Conservation (phyloP, 208 protist genomes). For the Leishmania turanica region DNA sequence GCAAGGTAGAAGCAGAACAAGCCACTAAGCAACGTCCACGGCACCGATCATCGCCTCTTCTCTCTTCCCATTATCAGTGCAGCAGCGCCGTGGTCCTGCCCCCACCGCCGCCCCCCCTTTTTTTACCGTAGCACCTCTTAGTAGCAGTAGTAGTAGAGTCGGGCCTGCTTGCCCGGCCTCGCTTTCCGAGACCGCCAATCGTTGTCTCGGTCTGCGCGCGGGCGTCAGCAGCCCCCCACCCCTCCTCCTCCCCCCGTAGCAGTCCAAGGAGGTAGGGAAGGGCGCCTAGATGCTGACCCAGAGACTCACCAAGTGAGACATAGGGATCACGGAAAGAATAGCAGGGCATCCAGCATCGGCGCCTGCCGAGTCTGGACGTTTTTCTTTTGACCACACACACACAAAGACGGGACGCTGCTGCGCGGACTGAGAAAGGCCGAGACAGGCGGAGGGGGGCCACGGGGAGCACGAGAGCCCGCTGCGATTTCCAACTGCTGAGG, state of each 20-base stretch:
- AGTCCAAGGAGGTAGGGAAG: neutral
- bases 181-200: neutral
- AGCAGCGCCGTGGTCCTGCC: neutral
- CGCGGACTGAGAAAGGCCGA: neutral
- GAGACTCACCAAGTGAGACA: neutral
- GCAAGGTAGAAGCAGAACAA: neutral
- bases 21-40: neutral
- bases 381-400: neutral
- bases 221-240: neutral
- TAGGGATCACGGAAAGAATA: neutral
- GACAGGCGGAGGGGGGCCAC: neutral
- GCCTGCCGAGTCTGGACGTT: neutral
- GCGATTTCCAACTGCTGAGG: neutral
- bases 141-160: neutral
- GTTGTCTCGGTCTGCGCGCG: neutral
- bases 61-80: neutral
- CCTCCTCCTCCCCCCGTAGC: neutral
- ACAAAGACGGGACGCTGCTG: neutral
- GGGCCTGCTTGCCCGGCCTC: neutral
- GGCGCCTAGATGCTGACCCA: neutral
- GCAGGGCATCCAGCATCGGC: too few species aligned
- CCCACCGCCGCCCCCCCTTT: neutral
- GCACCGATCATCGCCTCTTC: neutral
- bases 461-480: neutral
- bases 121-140: neutral